phyloP scores from a whole-genome alignment of 78 protist species.

The Dictyostelium discoideum region dicty_2.7 NC_007090.3:3267001-3267500 shows the following conservation, averaged over 20 bases:
- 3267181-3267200: no score
- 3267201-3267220: no score
- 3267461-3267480: constrained; percentile 34
- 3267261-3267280: constrained; percentile 69
- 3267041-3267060: constrained; percentile 51
- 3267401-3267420: constrained; percentile 83
- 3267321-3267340: constrained; percentile 73
- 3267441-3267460: constrained; percentile 47
- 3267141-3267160: constrained; percentile 23
- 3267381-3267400: constrained; percentile 26
- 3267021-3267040: constrained; percentile 77
- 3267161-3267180: no score
- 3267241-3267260: constrained; percentile 52
- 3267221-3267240: no score
- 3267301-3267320: constrained; percentile 89
- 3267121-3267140: constrained; percentile 75
- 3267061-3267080: constrained; percentile 52
- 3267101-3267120: constrained; percentile 37
- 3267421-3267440: constrained; percentile 73
- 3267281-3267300: constrained; percentile 33
- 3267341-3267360: not conserved
- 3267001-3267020: constrained; percentile 61
- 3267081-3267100: constrained; percentile 24
- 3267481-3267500: constrained; percentile 83
- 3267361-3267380: constrained; percentile 54